These are phyloP conservation scores for Epichloe sibirici DNA, from an alignment of 2,329 filamentous ascomycete species.

Conservation along the genomic window DNA sequence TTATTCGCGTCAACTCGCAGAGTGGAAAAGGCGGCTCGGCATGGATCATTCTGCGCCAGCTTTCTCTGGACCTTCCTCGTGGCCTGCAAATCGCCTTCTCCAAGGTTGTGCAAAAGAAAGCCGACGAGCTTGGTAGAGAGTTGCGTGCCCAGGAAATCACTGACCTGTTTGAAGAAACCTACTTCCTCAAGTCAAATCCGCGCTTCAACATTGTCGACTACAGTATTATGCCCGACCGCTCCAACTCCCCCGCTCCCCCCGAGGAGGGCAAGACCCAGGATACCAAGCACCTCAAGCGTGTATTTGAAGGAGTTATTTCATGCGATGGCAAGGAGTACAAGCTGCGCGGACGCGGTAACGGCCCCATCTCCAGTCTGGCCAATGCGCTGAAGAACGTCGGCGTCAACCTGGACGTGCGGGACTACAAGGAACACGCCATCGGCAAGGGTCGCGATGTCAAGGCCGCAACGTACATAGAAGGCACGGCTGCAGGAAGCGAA, in stretches of 20 bases:
- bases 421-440: constrained; percentile 95
- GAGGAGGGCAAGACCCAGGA: constrained; percentile 59
- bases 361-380: constrained; percentile 79
- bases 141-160: constrained; percentile 75
- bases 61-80: constrained; percentile 85
- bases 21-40: constrained; percentile 89
- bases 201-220: constrained; percentile 85
- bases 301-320: constrained; percentile 74
- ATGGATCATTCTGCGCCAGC: constrained; percentile 82
- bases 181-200: constrained; percentile 72
- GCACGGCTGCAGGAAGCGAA: constrained; percentile 53
- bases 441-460: constrained; percentile 71
- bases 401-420: constrained; percentile 78
- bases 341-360: constrained; percentile 73
- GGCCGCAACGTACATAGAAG: constrained; percentile 93
- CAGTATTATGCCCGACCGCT: constrained; percentile 76
- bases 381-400: constrained; percentile 68
- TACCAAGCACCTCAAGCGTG: constrained; percentile 64
- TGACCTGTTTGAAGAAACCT: constrained; percentile 75
- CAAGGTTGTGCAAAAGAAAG: constrained; percentile 69
- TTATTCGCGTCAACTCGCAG: constrained; percentile 96
- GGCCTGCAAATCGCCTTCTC: constrained; percentile 87
- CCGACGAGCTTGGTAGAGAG: constrained; percentile 73
- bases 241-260: constrained; percentile 57
- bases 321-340: constrained; percentile 71